Percentiles rank a stretch among this genome's conserved stretches.
phyloP scores from a whole-genome alignment of 1,284 basidiomycete species.

The Testicularia cyperi region DNA sequence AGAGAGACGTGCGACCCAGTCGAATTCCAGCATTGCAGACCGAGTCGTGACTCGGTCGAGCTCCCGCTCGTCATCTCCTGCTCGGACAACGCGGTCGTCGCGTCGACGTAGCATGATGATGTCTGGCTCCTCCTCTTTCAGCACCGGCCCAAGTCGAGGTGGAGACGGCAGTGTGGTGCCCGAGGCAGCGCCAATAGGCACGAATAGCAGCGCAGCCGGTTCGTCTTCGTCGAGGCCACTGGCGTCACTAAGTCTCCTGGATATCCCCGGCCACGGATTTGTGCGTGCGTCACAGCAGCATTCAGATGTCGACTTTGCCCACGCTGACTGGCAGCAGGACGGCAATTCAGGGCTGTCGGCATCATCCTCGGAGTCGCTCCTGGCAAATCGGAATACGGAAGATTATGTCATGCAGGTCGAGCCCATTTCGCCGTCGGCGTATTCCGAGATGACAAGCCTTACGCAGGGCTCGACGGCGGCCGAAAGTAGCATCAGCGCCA shows the following conservation, averaged over 20 bases:
- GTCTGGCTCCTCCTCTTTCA: too few relatives aligned
- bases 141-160: too few relatives aligned
- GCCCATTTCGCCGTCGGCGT: conserved; percentile 28
- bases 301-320: too few relatives aligned
- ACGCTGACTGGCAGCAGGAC: too few relatives aligned
- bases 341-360: too few relatives aligned
- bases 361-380: neutral
- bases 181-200: too few relatives aligned
- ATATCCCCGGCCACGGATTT: conserved; percentile 8
- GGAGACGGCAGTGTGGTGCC: too few relatives aligned
- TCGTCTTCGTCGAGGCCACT: too few relatives aligned
- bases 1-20: conserved; percentile 16
- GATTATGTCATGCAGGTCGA: conserved; percentile 5
- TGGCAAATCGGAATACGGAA: neutral
- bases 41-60: conserved; percentile 8
- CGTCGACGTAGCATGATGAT: conserved; percentile 15
- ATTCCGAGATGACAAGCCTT: conserved; percentile 32
- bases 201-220: too few relatives aligned
- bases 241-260: too few relatives aligned
- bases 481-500: conserved; percentile 17
- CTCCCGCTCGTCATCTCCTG: conserved; percentile 22
- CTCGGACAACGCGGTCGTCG: conserved; percentile 11
- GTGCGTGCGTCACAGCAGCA: too few relatives aligned
- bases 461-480: conserved; percentile 29
- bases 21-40: neutral